A percentile compares a stretch with the other conserved stretches of the same genome.
phyloP scores from a whole-genome alignment of 129 eudicot genomes.

The Solidago caesia region DNA sequence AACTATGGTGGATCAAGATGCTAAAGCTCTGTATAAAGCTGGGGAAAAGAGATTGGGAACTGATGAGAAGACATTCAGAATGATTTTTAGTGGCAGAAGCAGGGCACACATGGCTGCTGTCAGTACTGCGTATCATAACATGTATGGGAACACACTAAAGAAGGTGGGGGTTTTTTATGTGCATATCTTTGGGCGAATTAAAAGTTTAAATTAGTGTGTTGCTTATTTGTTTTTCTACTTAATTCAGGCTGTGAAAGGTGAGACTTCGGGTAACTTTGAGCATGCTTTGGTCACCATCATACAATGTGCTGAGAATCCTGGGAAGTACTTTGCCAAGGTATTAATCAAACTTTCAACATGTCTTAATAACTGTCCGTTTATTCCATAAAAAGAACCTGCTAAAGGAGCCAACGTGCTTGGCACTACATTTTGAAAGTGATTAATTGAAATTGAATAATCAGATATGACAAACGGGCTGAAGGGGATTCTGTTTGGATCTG shows the following conservation, averaged over 20 bases:
- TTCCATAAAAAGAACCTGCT: background rate
- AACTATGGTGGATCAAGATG: slow-evolving; percentile 67
- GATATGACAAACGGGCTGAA: background rate
- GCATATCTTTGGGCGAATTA: background rate
- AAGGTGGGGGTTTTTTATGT: slow-evolving; percentile 43
- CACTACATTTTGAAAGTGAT: background rate
- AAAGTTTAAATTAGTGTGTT: background rate
- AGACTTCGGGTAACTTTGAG: slow-evolving; percentile 80
- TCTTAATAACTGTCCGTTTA: background rate
- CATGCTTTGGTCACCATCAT: slow-evolving; percentile 65
- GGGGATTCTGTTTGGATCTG: background rate
- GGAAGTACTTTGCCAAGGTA: slow-evolving; percentile 81
- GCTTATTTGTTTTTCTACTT: background rate
- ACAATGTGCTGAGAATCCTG: slow-evolving; percentile 82
- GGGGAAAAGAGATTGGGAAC: slow-evolving; percentile 92
- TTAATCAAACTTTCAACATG: background rate
- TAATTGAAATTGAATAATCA: background rate
- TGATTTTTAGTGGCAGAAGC: slow-evolving; percentile 71
- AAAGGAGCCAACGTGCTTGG: background rate
- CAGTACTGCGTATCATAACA: slow-evolving; percentile 54
- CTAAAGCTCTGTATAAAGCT: slow-evolving; percentile 80
- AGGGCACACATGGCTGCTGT: slow-evolving; percentile 80
- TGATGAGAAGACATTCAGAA: slow-evolving; percentile 73
- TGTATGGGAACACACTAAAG: slow-evolving; percentile 57
- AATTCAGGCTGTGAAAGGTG: slow-evolving; percentile 72